Base-by-base conservation (phyloP, 805 yeast genomes). In the Candida dajiaensis region DNA sequence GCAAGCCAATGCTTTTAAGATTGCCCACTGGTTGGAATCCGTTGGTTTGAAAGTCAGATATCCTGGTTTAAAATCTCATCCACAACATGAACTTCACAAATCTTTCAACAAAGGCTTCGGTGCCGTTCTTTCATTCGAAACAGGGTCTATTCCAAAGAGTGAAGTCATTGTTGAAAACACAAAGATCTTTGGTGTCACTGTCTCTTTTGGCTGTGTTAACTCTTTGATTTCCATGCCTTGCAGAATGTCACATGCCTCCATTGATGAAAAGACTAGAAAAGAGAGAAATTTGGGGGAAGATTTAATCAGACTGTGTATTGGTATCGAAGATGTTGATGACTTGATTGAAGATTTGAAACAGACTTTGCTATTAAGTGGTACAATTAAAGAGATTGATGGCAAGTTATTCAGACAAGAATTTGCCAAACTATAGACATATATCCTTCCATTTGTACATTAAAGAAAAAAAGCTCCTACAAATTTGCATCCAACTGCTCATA, bases 241-340 rank as follows among this genome's bases (percentile, higher is more conserved):
- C 66, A 78, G 79, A 65, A 90, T 90, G 97, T 87, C 96, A 7
- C 98, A 90, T 62, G 97, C 97, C n/a, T 84, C 96, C 3, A 90
- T 90, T 51, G 96, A 89, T 56, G 84, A 89, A 22, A 80, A 86
- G 60, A 82, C 88, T 4, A 80, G 97, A 65, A 82, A 81, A 42
- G 95, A 85, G 64, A 80, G 98, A 64, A 89, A 82, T 40, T 81
- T 90, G 68, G 96, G 97, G 2, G 97, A 90, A 66, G 97, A 92
- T 63, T 73, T 90, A 60, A 81, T 90, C 56, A 76, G 98, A 59
- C 74, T 90, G 46, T 90, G 97, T 63, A 83, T 90, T 43, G 98
- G 98, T 49, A 90, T 90, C 51, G 98, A 90, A 63, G 81, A 83
- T 62, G 70, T 76, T 36, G 83, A 79, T 49, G 98, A 90, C 62